Base-by-base conservation (phyloP, 306 rosid species). In the Pterocarpus macrocarpus region DNA sequence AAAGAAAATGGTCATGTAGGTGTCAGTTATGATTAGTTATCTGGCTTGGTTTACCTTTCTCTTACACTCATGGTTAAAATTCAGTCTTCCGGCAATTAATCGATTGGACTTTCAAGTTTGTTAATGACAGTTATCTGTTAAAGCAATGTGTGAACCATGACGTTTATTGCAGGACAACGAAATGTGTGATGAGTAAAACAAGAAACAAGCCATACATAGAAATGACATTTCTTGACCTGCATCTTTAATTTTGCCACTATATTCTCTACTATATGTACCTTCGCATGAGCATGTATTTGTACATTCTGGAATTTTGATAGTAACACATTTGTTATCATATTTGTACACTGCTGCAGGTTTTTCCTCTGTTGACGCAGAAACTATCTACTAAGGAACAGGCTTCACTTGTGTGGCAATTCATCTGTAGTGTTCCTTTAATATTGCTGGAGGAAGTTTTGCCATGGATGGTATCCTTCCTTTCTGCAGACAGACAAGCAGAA, bases 341-440 rank as follows among this genome's bases (percentile, higher is more conserved):
- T 32, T 77, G 36, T 75, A 33, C 41, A 65, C 64, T 66, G 73
- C 49, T 80, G 78, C 93, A 95, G 99, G 91, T 91, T 81, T 93
- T 95, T 73, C 98, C 99, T 32, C 77, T 87, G 85, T 84, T 95
- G 85, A 73, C 90, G 73, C 89, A 83, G 76, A 93, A 93, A 38
- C 84, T 93, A 77, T 91, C 94, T 47, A 58, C 82, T 0, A 69
- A 78, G 78, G 96, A 90, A 79, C 99, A 95, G 84, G 93, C 97
- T 41, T 85, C 92, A 5, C 94, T 95, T 71, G 91, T 91, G 84
- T 95, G 98, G 99, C 89, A 89, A 81, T 95, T 91, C 90, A 39
- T 95, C 63, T 91, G 94, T 75, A 93, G 92, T 83, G 88, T 95
- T 79, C 99, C 99, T 56, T 61, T 95, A 81, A 81, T 87, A 77